A percentile compares a stretch with the other conserved stretches of the same genome.
phyloP scores from a whole-genome alignment of 1,139 yeast genomes.

The Yamadazyma trypodendri region DNA sequence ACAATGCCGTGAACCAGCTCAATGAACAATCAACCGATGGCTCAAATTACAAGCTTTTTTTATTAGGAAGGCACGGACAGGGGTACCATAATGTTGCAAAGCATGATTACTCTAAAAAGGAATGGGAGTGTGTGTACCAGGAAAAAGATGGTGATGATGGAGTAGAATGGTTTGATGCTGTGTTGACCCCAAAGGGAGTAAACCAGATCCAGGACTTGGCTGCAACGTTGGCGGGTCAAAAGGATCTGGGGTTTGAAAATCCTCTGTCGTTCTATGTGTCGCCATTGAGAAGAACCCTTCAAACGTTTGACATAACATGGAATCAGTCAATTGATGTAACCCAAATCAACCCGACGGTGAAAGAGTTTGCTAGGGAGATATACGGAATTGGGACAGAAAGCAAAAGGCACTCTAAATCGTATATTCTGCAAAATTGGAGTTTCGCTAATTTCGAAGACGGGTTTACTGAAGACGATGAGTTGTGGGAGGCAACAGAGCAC shows the following conservation, averaged over 20 bases:
- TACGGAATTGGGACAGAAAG: constrained; percentile 40
- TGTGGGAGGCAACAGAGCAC: constrained; percentile 26
- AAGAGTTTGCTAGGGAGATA: constrained; percentile 36
- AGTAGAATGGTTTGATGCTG: constrained; percentile 39
- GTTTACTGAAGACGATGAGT: constrained; percentile 27
- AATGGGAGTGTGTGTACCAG: constrained; percentile 38
- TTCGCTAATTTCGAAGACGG: constrained; percentile 28
- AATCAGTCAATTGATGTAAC: constrained; percentile 13
- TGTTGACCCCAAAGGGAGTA: constrained; percentile 29
- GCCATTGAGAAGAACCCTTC: constrained; percentile 35
- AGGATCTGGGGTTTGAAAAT: constrained; percentile 21
- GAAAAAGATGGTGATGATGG: constrained; percentile 28
- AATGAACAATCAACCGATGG: constrained; percentile 11
- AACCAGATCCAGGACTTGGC: constrained; percentile 21
- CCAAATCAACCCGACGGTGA: constrained; percentile 23
- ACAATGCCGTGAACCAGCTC: constrained; percentile 9
- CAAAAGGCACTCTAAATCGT: constrained; percentile 28
- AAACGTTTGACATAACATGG: constrained; percentile 35
- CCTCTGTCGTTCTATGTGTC: constrained; percentile 34
- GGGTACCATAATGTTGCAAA: constrained; percentile 62
- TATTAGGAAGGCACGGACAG: constrained; percentile 59
- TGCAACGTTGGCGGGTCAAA: constrained; percentile 18
- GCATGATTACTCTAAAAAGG: constrained; percentile 14
- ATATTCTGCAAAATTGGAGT: constrained; percentile 23
- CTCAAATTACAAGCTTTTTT: constrained; percentile 27